Base-by-base conservation (phyloP, 148 eudicot species). In the Tetragonia tetragonoides region DNA sequence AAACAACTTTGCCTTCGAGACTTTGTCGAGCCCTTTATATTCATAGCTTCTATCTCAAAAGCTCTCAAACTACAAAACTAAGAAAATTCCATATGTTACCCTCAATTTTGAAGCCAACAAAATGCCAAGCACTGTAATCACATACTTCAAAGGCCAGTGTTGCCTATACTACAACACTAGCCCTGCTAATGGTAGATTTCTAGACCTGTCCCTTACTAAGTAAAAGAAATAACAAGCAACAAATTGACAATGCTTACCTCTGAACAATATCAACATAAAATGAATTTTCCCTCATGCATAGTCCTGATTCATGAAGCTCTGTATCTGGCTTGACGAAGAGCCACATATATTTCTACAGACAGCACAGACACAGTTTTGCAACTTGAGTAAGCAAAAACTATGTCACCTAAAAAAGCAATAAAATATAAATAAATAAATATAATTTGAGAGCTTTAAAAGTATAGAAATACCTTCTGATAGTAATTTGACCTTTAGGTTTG, bases 11-110 rank as follows among this genome's bases (percentile, higher is more conserved):
- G 95, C 98, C 81, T 95, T 95, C 99, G 97, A 95, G 24, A 90
- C 95, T 83, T 95, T 95, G 86, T 95, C 93, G 65, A 93, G 97
- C 38, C 98, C 97, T 87, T 95, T 95, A 81, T 95, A 95, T 71
- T 95, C 99, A 77, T 95, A 95, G 82, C 99, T 88, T 88, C 99
- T 85, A 85, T 95, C 99, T 82, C 99, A 97, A 82, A 95, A 95
- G 84, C 99, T 95, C 24, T 81, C 24, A 75, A 56, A n/a, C n/a
- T n/a, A n/a, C n/a, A n/a, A n/a, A n/a, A n/a, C n/a, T n/a, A n/a
- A n/a, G n/a, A n/a, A n/a, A n/a, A n/a, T n/a, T n/a, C n/a, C n/a
- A n/a, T n/a, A n/a, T n/a, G n/a, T n/a, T n/a, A n/a, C n/a, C n/a
- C n/a, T n/a, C n/a, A 59, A 64, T 42, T 57, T 3, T 21, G 20